Conservation (phyloP, 305 asterid species). For the Fraxinus greggii region DNA sequence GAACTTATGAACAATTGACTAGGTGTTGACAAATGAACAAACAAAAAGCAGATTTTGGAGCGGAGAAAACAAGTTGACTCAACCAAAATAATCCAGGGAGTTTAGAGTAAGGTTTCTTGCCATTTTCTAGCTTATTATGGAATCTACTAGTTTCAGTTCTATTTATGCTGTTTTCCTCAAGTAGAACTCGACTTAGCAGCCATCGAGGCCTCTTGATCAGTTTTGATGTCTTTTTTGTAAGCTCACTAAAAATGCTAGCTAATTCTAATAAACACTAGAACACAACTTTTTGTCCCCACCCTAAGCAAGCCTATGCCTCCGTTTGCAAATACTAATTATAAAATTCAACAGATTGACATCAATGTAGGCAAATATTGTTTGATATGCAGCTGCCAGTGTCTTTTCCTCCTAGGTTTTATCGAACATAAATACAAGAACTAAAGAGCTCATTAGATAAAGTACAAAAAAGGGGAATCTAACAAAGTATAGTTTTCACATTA, state of each 20-base stretch:
- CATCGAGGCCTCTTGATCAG: background rate
- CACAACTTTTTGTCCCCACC: background rate
- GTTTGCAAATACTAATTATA: background rate
- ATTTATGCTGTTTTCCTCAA: background rate
- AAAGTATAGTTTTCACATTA: background rate
- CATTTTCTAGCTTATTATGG: background rate
- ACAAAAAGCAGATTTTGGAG: background rate
- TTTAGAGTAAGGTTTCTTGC: background rate
- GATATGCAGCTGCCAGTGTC: background rate
- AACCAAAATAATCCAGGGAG: background rate
- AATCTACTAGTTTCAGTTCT: background rate
- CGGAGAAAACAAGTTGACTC: background rate
- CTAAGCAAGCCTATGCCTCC: background rate
- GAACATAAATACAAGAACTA: background rate
- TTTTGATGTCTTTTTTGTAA: background rate
- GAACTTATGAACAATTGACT: background rate
- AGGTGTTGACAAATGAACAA: background rate
- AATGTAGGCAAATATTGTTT: background rate
- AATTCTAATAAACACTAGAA: background rate
- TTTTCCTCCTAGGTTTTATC: background rate
- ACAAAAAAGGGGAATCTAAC: background rate
- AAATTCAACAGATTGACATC: background rate
- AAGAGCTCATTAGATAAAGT: background rate
- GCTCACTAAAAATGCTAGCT: background rate
- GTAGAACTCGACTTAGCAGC: background rate